phyloP scores from a whole-genome alignment of 768 basidiomycete species.

The Pisolithus sp. region DNA sequence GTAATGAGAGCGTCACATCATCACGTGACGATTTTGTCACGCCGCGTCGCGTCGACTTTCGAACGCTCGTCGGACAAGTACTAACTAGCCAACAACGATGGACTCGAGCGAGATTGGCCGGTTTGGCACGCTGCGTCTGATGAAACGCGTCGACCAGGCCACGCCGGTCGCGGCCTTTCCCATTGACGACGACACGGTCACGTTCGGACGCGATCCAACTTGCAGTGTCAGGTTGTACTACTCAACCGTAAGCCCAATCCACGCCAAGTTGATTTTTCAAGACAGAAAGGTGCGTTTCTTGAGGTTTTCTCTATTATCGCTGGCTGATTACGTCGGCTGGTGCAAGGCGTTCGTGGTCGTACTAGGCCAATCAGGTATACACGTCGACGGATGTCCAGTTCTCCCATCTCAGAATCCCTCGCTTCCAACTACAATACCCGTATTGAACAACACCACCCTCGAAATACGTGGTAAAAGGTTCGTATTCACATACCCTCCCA shows the following conservation, averaged over 20 bases:
- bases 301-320: neutral
- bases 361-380: constrained; percentile 48
- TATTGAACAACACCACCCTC: constrained; percentile 59
- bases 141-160: constrained; percentile 45
- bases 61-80: too few relatives aligned
- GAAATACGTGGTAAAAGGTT: constrained; percentile 67
- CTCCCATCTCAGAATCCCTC: constrained; percentile 36
- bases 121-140: constrained; percentile 58
- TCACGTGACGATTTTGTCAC: too few relatives aligned
- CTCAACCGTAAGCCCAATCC: constrained; percentile 50
- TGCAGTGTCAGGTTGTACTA: constrained; percentile 72
- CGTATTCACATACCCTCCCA: constrained; percentile 69
- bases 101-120: constrained; percentile 52
- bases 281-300: constrained; percentile 47
- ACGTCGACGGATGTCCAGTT: constrained; percentile 59
- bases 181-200: constrained; percentile 60
- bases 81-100: constrained; percentile 16
- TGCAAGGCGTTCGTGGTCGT: constrained; percentile 62
- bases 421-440: constrained; percentile 49
- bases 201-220: constrained; percentile 58
- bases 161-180: constrained; percentile 59
- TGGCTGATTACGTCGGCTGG: neutral
- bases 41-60: too few relatives aligned
- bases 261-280: constrained; percentile 59
- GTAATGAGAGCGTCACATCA: too few relatives aligned